phyloP scores from a whole-genome alignment of 2,329 filamentous ascomycete species.

The Didymella segeticola region DNA sequence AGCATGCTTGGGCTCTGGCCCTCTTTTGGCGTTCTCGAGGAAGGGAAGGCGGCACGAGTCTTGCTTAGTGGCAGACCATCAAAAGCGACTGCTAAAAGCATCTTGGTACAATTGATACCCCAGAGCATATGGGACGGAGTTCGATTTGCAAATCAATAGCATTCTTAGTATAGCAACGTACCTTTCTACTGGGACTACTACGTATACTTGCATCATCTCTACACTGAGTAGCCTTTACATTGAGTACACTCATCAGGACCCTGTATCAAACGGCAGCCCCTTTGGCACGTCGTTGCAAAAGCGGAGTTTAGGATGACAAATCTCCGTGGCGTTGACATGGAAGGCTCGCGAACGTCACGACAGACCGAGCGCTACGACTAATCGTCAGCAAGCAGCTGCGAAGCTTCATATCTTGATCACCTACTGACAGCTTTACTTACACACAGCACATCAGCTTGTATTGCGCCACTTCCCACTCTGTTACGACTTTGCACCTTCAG shows the following conservation, averaged over 20 bases:
- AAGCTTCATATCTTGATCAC: conserved; percentile 40
- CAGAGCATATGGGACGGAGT: conserved; percentile 20
- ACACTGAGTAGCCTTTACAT: no score
- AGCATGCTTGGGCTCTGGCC: conserved; percentile 2
- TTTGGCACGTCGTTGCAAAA: no score
- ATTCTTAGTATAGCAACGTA: conserved; percentile 3
- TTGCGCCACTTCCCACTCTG: neutral
- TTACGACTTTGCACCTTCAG: neutral
- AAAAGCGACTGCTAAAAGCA: conserved; percentile 16
- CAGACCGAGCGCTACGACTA: conserved; percentile 25
- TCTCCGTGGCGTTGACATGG: conserved; percentile 39
- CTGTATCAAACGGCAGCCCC: no score
- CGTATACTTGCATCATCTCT: neutral
- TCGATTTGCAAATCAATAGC: conserved; percentile 7
- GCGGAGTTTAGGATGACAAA: conserved; percentile 43
- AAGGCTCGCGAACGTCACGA: conserved; percentile 47
- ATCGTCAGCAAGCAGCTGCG: conserved; percentile 30
- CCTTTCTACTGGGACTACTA: no score
- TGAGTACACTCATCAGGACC: no score
- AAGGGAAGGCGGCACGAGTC: neutral
- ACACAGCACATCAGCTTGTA: conserved; percentile 9
- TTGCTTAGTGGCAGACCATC: neutral
- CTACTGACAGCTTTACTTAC: conserved; percentile 33
- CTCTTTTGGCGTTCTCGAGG: conserved; percentile 5
- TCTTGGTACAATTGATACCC: conserved; percentile 18